Conservation (phyloP, 306 rosid genomes). For the Urtica urens region DNA sequence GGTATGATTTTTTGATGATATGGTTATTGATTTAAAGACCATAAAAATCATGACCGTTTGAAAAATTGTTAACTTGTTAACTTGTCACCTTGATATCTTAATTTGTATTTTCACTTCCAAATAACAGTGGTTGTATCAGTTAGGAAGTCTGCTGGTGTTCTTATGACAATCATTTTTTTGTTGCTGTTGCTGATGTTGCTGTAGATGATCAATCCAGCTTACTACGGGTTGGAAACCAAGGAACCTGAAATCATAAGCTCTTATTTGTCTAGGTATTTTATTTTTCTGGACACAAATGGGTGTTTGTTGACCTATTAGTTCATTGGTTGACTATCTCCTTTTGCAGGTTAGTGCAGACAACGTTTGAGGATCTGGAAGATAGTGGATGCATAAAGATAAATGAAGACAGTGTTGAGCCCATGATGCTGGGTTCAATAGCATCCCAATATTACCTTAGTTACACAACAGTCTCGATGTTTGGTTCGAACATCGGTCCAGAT, state of each 20-base stretch:
- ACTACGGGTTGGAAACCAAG: constrained; percentile 72
- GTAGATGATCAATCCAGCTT: constrained; percentile 96
- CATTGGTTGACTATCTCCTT: constrained; percentile 17
- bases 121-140: too few relatives aligned
- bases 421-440: constrained; percentile 88
- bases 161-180: background rate
- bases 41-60: too few relatives aligned
- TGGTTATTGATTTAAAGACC: background rate
- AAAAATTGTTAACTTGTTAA: too few relatives aligned
- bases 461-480: constrained; percentile 87
- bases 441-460: constrained; percentile 93
- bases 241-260: constrained; percentile 66
- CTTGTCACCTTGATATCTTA: too few relatives aligned
- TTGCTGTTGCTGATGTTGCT: too few relatives aligned
- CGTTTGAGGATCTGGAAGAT: constrained; percentile 94
- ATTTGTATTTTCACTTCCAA: too few relatives aligned
- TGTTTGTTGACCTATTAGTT: constrained; percentile 9
- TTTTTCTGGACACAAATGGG: background rate
- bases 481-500: constrained; percentile 82
- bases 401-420: constrained; percentile 56
- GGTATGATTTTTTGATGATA: constrained; percentile 37
- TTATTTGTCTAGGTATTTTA: constrained; percentile 67
- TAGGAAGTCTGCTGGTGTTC: too few relatives aligned
- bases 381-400: constrained; percentile 86
- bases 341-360: constrained; percentile 67